Conservation (phyloP, 164 flowering plant species). For the Vitis labrusca region DNA sequence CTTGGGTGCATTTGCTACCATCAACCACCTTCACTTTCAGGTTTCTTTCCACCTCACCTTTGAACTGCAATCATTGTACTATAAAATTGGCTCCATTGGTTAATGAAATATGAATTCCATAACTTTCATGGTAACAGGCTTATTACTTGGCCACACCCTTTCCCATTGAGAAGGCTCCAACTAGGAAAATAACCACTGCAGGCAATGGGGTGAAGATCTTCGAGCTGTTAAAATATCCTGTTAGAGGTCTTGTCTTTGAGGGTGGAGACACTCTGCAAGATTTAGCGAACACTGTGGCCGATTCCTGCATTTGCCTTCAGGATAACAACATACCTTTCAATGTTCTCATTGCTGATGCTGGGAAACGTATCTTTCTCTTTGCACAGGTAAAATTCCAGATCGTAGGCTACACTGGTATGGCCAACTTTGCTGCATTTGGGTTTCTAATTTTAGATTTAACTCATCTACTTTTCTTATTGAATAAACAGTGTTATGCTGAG, state of each 20-base stretch:
- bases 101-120: neutral
- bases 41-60: constrained; percentile 11
- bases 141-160: constrained; percentile 60
- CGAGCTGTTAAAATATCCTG: constrained; percentile 52
- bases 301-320: constrained; percentile 61
- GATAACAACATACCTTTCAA: constrained; percentile 66
- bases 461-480: neutral
- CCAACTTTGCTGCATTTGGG: no score
- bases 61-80: neutral
- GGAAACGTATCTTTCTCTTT: constrained; percentile 52
- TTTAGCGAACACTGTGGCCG: constrained; percentile 45
- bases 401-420: no score
- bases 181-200: constrained; percentile 36
- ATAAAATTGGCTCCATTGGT: neutral
- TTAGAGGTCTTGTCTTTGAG: constrained; percentile 62
- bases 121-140: constrained; percentile 33
- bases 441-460: neutral
- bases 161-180: constrained; percentile 64
- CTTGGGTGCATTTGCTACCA: constrained; percentile 76
- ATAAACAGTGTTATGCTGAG: constrained; percentile 70
- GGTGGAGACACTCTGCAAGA: constrained; percentile 45
- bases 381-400: constrained; percentile 47
- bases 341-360: constrained; percentile 62
- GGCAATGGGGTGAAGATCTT: constrained; percentile 42
- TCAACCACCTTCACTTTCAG: constrained; percentile 75